These are phyloP conservation scores for Eurotiales sp. DNA, from an alignment of 2,329 filamentous ascomycete species.

Conservation along the genomic window DNA sequence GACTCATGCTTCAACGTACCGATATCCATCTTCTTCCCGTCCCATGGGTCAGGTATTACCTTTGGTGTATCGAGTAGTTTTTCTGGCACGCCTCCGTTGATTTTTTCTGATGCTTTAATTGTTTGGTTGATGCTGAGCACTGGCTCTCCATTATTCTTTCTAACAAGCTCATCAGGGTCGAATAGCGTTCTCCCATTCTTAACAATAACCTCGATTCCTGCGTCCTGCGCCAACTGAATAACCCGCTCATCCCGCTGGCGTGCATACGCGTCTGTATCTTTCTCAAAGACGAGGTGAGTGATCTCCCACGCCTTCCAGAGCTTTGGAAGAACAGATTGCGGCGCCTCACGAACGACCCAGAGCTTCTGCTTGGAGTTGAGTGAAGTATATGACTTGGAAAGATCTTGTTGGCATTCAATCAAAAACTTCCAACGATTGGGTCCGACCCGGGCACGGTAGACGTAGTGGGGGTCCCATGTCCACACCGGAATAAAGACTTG, in stretches of 20 bases:
- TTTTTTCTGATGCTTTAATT: slow-evolving; percentile 58
- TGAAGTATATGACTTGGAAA: slow-evolving; percentile 63
- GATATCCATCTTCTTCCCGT: slow-evolving; percentile 54
- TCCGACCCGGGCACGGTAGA: slow-evolving; percentile 67
- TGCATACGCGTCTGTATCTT: slow-evolving; percentile 71
- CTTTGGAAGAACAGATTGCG: slow-evolving; percentile 67
- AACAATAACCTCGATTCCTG: slow-evolving; percentile 65
- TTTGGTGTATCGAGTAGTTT: slow-evolving; percentile 59
- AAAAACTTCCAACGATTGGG: slow-evolving; percentile 73
- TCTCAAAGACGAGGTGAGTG: slow-evolving; percentile 74
- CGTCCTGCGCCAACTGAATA: slow-evolving; percentile 55
- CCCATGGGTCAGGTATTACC: slow-evolving; percentile 56
- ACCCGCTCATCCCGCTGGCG: slow-evolving; percentile 61
- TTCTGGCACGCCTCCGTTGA: slow-evolving; percentile 54
- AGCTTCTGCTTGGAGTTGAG: slow-evolving; percentile 69
- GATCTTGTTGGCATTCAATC: slow-evolving; percentile 69
- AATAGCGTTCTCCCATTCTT: slow-evolving; percentile 66
- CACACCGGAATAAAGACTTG: slow-evolving; percentile 70
- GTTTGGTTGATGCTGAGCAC: slow-evolving; percentile 72
- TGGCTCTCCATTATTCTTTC: slow-evolving; percentile 62
- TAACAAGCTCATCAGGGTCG: slow-evolving; percentile 67
- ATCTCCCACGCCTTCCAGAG: slow-evolving; percentile 70
- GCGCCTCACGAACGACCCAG: slow-evolving; percentile 67
- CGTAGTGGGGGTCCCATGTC: slow-evolving; percentile 78
- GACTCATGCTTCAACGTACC: slow-evolving; percentile 53